A percentile compares a stretch with the other conserved stretches of the same genome.
These are phyloP conservation scores for Phytophthora hibernalis DNA, from an alignment of 352 stramenopile species.

Conservation along the genomic window DNA sequence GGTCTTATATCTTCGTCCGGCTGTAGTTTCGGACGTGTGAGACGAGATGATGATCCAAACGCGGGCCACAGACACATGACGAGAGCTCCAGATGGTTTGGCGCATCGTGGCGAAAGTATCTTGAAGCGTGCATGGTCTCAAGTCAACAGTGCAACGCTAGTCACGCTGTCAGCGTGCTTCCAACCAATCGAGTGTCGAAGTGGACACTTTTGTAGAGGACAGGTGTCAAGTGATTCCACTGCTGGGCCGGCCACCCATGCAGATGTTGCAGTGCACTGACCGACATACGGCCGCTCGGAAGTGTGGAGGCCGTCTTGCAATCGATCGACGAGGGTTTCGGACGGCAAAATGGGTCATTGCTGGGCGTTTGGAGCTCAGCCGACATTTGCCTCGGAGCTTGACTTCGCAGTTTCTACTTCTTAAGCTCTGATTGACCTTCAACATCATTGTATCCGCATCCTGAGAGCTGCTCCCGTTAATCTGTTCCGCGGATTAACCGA, in stretches of 20 bases:
- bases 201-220: conserved; percentile 19
- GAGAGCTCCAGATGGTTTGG: conserved; percentile 10
- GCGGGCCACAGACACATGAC: neutral
- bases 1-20: too few species aligned
- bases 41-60: neutral
- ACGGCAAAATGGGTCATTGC: neutral
- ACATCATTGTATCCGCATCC: neutral
- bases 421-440: too few species aligned
- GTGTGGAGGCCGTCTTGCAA: neutral
- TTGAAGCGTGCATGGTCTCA: conserved; percentile 22
- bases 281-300: conserved; percentile 10
- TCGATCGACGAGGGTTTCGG: conserved; percentile 5
- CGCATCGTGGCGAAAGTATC: conserved; percentile 10
- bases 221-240: conserved; percentile 4
- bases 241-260: neutral
- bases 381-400: too few species aligned
- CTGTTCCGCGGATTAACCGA: neutral
- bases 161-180: conserved; percentile 18
- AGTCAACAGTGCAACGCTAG: conserved; percentile 14
- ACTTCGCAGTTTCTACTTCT: too few species aligned
- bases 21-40: neutral
- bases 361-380: neutral
- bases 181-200: conserved; percentile 7
- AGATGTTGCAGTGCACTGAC: conserved; percentile 13
- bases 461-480: neutral